phyloP scores from a whole-genome alignment of 345 rosid genomes.

The Dovyalis caffra region DNA sequence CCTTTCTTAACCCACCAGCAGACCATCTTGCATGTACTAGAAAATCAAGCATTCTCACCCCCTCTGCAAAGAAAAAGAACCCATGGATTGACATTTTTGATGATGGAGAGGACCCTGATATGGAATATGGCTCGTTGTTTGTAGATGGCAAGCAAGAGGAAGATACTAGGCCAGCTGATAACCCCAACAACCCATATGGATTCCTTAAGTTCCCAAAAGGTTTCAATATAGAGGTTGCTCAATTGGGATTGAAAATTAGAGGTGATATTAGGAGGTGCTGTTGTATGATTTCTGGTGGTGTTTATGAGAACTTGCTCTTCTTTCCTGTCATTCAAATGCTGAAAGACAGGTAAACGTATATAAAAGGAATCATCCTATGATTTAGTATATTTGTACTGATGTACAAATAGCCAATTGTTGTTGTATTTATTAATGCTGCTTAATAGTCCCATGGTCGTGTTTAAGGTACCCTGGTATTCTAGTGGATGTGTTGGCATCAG shows the following conservation, averaged over 20 bases:
- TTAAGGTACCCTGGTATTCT: conserved; percentile 86
- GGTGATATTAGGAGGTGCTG: conserved; percentile 95
- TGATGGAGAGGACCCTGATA: conserved; percentile 64
- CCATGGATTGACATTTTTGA: conserved; percentile 85
- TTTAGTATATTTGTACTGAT: neutral
- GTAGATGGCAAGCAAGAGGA: conserved; percentile 90
- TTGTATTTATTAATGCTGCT: neutral
- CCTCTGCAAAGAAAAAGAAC: conserved; percentile 62
- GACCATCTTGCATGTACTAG: conserved; percentile 23
- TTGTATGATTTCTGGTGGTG: conserved; percentile 83
- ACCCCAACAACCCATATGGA: conserved; percentile 79
- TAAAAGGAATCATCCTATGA: neutral
- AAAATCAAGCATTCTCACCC: conserved; percentile 25
- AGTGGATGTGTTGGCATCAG: conserved; percentile 66
- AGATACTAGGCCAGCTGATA: conserved; percentile 73
- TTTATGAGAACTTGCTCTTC: conserved; percentile 82
- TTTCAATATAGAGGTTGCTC: conserved; percentile 68
- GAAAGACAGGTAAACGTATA: conserved; percentile 61
- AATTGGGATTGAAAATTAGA: conserved; percentile 71
- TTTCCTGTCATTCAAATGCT: conserved; percentile 80
- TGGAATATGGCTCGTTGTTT: conserved; percentile 77
- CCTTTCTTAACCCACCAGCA: conserved; percentile 29
- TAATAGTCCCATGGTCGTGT: neutral
- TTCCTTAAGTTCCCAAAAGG: conserved; percentile 91
- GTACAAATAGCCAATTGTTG: neutral